phyloP scores from a whole-genome alignment of 164 flowering plant species.

The Nelumbo lutea region DNA sequence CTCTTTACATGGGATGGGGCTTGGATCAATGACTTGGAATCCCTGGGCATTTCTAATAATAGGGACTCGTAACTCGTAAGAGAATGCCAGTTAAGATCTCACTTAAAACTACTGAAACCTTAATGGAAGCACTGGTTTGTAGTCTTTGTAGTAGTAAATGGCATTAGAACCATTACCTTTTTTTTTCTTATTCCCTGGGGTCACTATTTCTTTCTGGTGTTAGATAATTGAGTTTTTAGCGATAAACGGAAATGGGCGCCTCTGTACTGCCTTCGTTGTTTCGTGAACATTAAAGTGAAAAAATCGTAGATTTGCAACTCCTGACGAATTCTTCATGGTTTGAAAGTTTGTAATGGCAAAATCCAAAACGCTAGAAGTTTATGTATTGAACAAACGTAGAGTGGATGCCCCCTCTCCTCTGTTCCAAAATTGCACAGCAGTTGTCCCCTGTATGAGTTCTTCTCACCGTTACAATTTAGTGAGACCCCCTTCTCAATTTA shows the following conservation, averaged over 20 bases:
- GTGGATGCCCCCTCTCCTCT: background rate
- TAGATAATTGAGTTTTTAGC: background rate
- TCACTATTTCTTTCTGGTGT: too few relatives aligned
- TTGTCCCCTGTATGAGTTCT: background rate
- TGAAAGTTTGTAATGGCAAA: background rate
- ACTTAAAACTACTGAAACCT: background rate
- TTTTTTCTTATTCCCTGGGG: too few relatives aligned
- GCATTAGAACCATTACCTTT: too few relatives aligned
- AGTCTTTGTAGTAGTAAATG: too few relatives aligned
- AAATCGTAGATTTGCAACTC: background rate
- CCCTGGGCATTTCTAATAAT: too few relatives aligned
- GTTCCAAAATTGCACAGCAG: background rate
- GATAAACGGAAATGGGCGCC: background rate
- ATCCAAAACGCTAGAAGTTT: background rate
- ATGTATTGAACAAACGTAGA: background rate
- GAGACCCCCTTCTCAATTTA: background rate
- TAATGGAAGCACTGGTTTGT: background rate
- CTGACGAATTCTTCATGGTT: constrained; percentile 5
- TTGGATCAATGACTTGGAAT: too few relatives aligned
- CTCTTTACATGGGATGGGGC: too few relatives aligned
- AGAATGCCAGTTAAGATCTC: background rate
- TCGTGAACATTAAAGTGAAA: too few relatives aligned
- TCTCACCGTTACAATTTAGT: background rate
- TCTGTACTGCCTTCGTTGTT: background rate
- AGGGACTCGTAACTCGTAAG: background rate